These are phyloP conservation scores for Baffinella frigidus DNA, from an alignment of 208 protist genomes.

Conservation along the genomic window DNA sequence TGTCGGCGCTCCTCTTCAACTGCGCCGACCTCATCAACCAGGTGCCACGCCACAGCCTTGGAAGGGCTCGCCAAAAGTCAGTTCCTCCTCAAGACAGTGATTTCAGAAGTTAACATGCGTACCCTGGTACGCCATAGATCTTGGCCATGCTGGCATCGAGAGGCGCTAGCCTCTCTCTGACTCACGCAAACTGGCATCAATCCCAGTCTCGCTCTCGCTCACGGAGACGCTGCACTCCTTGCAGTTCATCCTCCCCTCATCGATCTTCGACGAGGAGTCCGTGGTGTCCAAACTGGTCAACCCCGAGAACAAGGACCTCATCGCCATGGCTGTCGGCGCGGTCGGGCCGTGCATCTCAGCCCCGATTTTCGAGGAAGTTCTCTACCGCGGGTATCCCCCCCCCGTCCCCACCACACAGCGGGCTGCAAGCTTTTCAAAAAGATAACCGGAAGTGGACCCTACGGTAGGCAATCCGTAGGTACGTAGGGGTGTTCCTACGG, in stretches of 20 bases:
- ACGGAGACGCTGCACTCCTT: neutral
- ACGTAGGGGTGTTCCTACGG: no score
- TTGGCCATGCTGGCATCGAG: no score
- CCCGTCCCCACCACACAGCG: no score
- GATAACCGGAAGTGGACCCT: no score
- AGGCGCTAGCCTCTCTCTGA: no score
- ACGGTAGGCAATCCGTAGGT: no score
- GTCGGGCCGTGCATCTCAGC: constrained; percentile 41
- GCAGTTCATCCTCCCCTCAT: constrained; percentile 25
- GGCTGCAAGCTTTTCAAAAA: no score
- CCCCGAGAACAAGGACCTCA: constrained; percentile 21
- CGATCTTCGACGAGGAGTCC: constrained; percentile 39
- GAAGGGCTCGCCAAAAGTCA: no score
- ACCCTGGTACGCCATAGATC: no score
- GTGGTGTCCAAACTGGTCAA: constrained; percentile 50
- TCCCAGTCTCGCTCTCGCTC: neutral
- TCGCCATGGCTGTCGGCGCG: constrained; percentile 25
- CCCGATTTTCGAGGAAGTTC: constrained; percentile 44
- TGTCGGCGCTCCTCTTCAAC: constrained; percentile 34
- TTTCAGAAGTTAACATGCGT: no score
- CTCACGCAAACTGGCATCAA: no score
- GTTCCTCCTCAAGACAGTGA: no score
- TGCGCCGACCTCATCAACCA: constrained; percentile 32
- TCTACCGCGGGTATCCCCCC: neutral
- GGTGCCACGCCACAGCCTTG: neutral